These are phyloP conservation scores for Phaseolus lunatus DNA, from an alignment of 306 rosid species.

Conservation along the genomic window DNA sequence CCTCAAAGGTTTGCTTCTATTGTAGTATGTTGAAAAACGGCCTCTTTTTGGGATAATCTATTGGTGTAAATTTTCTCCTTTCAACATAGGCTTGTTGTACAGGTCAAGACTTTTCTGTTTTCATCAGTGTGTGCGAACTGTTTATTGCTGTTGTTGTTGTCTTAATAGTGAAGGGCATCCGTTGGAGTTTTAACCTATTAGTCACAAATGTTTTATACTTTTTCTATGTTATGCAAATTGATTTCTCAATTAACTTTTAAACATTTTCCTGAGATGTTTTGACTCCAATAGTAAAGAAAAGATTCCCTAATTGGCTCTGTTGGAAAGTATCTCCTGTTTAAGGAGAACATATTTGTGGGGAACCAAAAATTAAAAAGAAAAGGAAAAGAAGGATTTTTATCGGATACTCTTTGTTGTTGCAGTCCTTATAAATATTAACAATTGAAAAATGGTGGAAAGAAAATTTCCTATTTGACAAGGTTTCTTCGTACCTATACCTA, in stretches of 20 bases:
- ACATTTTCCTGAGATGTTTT: not conserved
- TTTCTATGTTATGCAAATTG: constrained; percentile 22
- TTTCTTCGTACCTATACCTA: no score
- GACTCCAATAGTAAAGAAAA: not conserved
- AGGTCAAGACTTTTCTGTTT: constrained; percentile 15
- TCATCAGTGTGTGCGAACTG: not conserved
- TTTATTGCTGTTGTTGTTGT: not conserved
- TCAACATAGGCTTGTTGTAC: constrained; percentile 5
- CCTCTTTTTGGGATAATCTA: not conserved
- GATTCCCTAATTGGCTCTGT: not conserved
- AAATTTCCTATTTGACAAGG: no score
- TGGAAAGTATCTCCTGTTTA: constrained; percentile 3
- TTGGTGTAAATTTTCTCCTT: constrained; percentile 26
- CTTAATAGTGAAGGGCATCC: not conserved
- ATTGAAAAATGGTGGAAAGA: no score
- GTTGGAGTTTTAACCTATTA: constrained; percentile 16
- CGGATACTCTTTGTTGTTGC: no score
- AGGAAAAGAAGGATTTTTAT: no score
- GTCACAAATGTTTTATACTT: constrained; percentile 2
- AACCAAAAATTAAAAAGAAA: no score
- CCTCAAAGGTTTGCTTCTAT: constrained; percentile 68
- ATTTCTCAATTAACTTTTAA: constrained; percentile 12
- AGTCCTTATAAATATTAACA: no score
- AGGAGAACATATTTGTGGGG: not conserved
- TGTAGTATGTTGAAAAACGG: constrained; percentile 11